A percentile compares a stretch with the other conserved stretches of the same genome.
Conservation (phyloP, 768 basidiomycete species). For the Boletus pseudopeckii region DNA sequence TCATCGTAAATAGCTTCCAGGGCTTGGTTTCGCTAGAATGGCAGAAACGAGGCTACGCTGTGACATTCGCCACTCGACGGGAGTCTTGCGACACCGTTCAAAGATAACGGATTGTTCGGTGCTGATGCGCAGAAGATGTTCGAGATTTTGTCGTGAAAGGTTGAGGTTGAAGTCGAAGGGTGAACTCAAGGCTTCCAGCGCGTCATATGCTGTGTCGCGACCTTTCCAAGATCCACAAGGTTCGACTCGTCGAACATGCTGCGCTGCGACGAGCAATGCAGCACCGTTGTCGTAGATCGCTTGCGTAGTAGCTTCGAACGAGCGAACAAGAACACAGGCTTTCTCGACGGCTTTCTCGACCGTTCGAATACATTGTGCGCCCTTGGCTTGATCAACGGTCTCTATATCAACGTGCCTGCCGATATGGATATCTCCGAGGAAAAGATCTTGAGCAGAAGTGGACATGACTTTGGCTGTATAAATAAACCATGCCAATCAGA, state of each 20-base stretch:
- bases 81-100: constrained; percentile 36
- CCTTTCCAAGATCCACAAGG: constrained; percentile 23
- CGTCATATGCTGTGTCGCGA: constrained; percentile 24
- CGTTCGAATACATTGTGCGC: constrained; percentile 37
- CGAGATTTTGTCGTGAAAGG: constrained; percentile 36
- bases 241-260: constrained; percentile 30
- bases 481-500: background rate
- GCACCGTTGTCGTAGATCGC: constrained; percentile 49
- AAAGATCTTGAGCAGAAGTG: constrained; percentile 32
- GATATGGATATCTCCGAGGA: constrained; percentile 48
- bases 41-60: constrained; percentile 36
- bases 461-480: constrained; percentile 21
- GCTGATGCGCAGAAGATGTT: constrained; percentile 36
- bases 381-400: constrained; percentile 33
- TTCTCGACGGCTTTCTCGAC: constrained; percentile 47
- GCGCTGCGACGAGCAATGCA: constrained; percentile 38
- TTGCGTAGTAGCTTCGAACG: constrained; percentile 47
- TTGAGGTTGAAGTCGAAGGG: constrained; percentile 36
- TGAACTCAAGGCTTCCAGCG: constrained; percentile 27
- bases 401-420: constrained; percentile 53
- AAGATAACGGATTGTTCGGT: constrained; percentile 40
- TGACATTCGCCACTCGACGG: constrained; percentile 47
- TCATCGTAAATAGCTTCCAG: constrained; percentile 17
- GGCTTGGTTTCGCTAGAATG: constrained; percentile 22
- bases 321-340: constrained; percentile 45